Evolutionary conservation across 2,329 filamentous ascomycete genomes (phyloP), one percentile per base, ranked within the genome.

Genomic region (Dactylellina haptotyla): DNA sequence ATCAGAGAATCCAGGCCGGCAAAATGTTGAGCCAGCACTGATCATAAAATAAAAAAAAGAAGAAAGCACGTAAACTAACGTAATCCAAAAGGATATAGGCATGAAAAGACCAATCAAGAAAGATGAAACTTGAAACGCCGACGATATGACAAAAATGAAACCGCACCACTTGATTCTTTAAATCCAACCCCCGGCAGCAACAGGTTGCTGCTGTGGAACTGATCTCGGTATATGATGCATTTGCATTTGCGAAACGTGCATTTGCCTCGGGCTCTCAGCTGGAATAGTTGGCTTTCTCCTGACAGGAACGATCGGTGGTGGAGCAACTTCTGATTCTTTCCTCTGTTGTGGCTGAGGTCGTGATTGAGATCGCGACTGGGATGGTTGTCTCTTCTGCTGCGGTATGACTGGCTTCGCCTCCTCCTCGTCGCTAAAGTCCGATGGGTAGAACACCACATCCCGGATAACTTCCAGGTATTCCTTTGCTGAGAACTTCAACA

Each of bases 391-490:
- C 23, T 14, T 50, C 25, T 20, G 45, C n/a, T 9, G 16, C 3
- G 45, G 25, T 4, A 28, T 12, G 8, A 39, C 51, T 2, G 20
- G 45, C 23, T 39, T 26, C 8, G 32, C 26, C 37, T 23, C 28
- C 25, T 54, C 48, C 51, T 72, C 67, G 6, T 59, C 34, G 4
- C 46, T 57, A 5, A 56, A 43, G 12, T 43, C 51, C 2, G 23
- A 8, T 5, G 69, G 61, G 48, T 41, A 73, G 8, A 66, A 34
- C 30, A 34, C 37, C 4, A 77, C 72, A 34, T 75, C 75, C 23
- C 76, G 63, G 28, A 98, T 90, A 79, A 96, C 93, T 46, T 84
- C 83, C 71, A 96, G 83, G 82, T 99, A 99, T 78, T 97, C 93
- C 54, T 92, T 87, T 8, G 91, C 91, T 46, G 85, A 86, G 80